A percentile compares a stretch with the other conserved stretches of the same genome.
Conservation (phyloP, 371 early-diverging fungal species). For the Apophysomyces ossiformis region DNA sequence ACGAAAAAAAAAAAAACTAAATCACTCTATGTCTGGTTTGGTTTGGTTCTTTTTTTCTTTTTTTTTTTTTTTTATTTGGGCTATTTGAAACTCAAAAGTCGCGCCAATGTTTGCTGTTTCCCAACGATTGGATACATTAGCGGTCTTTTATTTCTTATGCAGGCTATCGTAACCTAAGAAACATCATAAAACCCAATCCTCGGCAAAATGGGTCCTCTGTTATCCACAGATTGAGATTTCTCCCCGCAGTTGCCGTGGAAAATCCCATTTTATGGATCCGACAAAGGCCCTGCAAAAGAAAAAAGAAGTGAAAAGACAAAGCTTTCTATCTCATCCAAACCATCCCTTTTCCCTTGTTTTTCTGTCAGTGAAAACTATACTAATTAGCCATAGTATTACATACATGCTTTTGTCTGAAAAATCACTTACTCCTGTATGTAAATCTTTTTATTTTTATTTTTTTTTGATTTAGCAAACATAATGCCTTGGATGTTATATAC, state of each 20-base stretch:
- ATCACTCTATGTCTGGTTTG: no score
- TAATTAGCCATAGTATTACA: no score
- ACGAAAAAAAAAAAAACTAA: neutral
- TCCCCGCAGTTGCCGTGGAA: conserved; percentile 9
- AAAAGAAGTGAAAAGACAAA: no score
- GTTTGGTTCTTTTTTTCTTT: no score
- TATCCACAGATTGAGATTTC: conserved; percentile 4
- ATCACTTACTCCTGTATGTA: neutral
- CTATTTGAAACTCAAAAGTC: neutral
- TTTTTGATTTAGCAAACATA: neutral
- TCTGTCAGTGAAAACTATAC: neutral
- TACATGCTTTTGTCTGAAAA: neutral
- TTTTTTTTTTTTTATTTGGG: neutral
- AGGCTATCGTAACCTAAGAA: neutral
- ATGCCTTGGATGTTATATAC: no score
- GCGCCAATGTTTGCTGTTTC: conserved; percentile 10
- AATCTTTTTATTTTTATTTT: neutral
- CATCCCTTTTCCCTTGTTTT: neutral
- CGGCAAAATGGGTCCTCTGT: conserved; percentile 4
- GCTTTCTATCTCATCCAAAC: neutral
- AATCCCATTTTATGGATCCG: conserved; percentile 5
- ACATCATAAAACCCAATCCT: conserved; percentile 1
- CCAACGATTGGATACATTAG: conserved; percentile 7
- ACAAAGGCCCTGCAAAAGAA: no score
- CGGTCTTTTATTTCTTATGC: conserved; percentile 11